Base-by-base conservation (phyloP, 306 rosid species). In the Fragaria nilgerrensis region DNA sequence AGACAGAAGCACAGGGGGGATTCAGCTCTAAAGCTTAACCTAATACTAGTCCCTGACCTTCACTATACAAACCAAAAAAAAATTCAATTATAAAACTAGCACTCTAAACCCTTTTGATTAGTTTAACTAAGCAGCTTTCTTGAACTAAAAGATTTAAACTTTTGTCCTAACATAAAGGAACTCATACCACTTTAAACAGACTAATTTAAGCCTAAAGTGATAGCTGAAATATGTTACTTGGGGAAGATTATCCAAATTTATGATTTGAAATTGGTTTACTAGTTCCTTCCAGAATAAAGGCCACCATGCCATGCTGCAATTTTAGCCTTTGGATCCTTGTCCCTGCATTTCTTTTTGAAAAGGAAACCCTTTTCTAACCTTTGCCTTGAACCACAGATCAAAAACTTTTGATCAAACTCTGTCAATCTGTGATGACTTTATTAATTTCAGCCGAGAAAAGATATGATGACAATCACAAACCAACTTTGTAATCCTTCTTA, bases 61-160 rank as follows among this genome's bases (percentile, higher is more conserved):
- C 75, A 61, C 59, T 53, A 29, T 56, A 23, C 53, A 58, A 16
- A 74, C 17, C 55, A 4, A 27, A 27, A 32, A 29, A 32, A 32
- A 39, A 56, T n/a, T 29, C 0, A 62, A 9, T 7, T 43, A 17
- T 36, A 17, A 74, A 43, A 25, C 8, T 56, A 37, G 25, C 73
- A 66, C 23, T 17, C 73, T 44, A 55, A 67, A 37, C 58, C 56
- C 9, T 52, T 34, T 37, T 52, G 9, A 67, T 37, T 50, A 68
- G 15, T 53, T 66, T 65, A 66, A 17, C 23, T 49, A 36, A 16
- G 17, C 1, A 53, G 65, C 25, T 34, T 48, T 34, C 65, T 29
- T 72, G 44, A 73, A 74, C 50, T 37, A 65, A 56, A 75, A 41
- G 27, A 79, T 32, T 4, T 64, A 79, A 45, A 72, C 47, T 68